Conservation (phyloP, 768 basidiomycete species). For the Hericium erinaceus region DNA sequence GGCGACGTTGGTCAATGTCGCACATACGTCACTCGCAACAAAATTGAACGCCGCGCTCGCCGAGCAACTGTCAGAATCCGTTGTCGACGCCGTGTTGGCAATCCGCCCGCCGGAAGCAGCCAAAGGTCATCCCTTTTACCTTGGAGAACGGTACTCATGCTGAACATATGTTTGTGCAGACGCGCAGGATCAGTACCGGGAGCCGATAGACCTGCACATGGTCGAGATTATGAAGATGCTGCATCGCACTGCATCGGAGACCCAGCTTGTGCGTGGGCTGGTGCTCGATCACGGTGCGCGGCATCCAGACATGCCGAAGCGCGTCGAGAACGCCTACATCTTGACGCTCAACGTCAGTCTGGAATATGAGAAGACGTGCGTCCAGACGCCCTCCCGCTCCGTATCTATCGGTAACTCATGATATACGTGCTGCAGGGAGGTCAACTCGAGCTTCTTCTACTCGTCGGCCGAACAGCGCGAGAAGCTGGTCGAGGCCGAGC, state of each 20-base stretch:
- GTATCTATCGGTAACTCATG: too few species aligned
- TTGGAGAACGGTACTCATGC: background rate
- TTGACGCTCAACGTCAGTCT: conserved; percentile 94
- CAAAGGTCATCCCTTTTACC: conserved; percentile 32
- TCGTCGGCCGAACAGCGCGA: conserved; percentile 97
- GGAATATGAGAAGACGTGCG: conserved; percentile 99
- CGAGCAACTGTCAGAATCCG: conserved; percentile 79
- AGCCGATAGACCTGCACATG: conserved; percentile 98
- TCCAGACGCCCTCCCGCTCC: conserved; percentile 9
- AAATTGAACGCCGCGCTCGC: conserved; percentile 81
- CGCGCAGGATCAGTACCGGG: conserved; percentile 57
- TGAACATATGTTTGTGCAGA: conserved; percentile 28
- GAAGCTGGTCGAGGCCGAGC: conserved; percentile 96
- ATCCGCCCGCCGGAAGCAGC: conserved; percentile 65
- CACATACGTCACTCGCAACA: conserved; percentile 91
- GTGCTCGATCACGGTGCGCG: conserved; percentile 96
- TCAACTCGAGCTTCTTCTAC: conserved; percentile 99
- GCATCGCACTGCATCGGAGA: conserved; percentile 95
- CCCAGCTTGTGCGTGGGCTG: conserved; percentile 88
- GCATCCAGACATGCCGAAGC: conserved; percentile 99
- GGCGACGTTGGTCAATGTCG: conserved; percentile 85
- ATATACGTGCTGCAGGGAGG: conserved; percentile 53
- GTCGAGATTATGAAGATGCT: conserved; percentile 99
- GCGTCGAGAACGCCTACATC: conserved; percentile 92
- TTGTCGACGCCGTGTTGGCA: conserved; percentile 90